Evolutionary conservation across 2,329 filamentous ascomycete species (phyloP).

Genomic region (Fonsecaea monophora): DNA sequence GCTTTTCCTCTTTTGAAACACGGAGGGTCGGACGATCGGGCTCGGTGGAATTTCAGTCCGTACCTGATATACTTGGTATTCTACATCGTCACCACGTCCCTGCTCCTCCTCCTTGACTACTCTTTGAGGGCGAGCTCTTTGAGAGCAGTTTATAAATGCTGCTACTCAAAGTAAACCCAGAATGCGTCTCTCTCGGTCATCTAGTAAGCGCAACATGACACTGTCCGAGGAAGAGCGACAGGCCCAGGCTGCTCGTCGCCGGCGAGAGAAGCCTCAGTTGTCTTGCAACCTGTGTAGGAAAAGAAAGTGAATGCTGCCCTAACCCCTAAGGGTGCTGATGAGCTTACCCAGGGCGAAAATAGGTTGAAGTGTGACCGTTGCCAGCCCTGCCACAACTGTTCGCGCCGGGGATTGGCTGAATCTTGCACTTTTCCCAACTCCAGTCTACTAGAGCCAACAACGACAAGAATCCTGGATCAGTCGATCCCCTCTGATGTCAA

Average conservation of each 20-base stretch:
- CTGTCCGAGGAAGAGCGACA: conserved; percentile 8
- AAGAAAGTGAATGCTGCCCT: conserved; percentile 19
- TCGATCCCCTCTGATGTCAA: conserved; percentile 14
- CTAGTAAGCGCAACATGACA: not conserved
- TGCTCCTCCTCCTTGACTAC: not conserved
- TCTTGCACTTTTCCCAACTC: conserved; percentile 78
- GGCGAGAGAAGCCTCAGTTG: conserved; percentile 27
- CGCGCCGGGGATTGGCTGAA: conserved; percentile 79
- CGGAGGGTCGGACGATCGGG: conserved; percentile 20
- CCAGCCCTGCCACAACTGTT: conserved; percentile 48
- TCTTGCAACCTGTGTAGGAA: conserved; percentile 27
- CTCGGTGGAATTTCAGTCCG: not conserved
- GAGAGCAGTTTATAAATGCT: not conserved
- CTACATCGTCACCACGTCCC: not conserved
- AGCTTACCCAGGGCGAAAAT: conserved; percentile 43
- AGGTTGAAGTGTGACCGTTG: conserved; percentile 52
- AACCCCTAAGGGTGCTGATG: not conserved
- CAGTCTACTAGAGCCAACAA: not conserved
- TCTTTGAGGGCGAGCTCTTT: not conserved
- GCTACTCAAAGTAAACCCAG: not conserved
- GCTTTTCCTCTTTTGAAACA: not conserved
- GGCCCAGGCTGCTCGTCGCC: conserved; percentile 18
- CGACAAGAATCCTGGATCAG: not conserved
- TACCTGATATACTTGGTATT: conserved; percentile 1
- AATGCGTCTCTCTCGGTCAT: not conserved